Percentiles rank a stretch among this genome's conserved stretches.
Conservation (phyloP, 1,284 basidiomycete genomes). For the Stygiomarasmius scandens region DNA sequence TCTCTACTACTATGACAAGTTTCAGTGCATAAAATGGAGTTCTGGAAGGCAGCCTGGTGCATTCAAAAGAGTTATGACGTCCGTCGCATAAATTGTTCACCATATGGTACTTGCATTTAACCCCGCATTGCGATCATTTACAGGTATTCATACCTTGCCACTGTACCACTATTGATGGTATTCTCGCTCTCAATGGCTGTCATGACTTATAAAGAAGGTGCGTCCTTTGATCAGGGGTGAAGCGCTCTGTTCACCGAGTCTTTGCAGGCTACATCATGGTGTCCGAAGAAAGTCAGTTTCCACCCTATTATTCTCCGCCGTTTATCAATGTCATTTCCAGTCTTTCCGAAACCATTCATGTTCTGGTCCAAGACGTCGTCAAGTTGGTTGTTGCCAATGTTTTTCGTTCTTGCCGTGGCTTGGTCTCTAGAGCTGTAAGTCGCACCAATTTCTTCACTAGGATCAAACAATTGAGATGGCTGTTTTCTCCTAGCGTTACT, state of each 20-base stretch:
- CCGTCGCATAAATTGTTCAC: constrained; percentile 28
- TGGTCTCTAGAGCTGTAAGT: constrained; percentile 76
- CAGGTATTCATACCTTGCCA: constrained; percentile 74
- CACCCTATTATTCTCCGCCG: neutral
- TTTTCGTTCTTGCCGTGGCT: constrained; percentile 65
- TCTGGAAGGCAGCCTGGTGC: constrained; percentile 73
- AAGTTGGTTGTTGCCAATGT: constrained; percentile 63
- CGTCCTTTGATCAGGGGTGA: constrained; percentile 15
- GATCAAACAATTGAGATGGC: constrained; percentile 2
- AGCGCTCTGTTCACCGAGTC: neutral
- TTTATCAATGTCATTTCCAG: neutral
- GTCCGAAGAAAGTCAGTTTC: constrained; percentile 1
- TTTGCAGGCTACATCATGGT: neutral
- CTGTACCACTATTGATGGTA: constrained; percentile 62
- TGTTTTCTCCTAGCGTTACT: constrained; percentile 53
- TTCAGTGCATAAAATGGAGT: constrained; percentile 71
- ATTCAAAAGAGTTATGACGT: constrained; percentile 84
- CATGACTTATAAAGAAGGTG: constrained; percentile 73
- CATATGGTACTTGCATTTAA: neutral
- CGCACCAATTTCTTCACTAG: constrained; percentile 1
- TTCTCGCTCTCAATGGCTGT: constrained; percentile 61
- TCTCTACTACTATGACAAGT: constrained; percentile 73
- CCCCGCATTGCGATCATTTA: constrained; percentile 17
- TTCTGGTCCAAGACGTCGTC: constrained; percentile 47
- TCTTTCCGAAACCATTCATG: constrained; percentile 44